Conservation (phyloP, 345 rosid genomes). For the Pugionium dolabratum region DNA sequence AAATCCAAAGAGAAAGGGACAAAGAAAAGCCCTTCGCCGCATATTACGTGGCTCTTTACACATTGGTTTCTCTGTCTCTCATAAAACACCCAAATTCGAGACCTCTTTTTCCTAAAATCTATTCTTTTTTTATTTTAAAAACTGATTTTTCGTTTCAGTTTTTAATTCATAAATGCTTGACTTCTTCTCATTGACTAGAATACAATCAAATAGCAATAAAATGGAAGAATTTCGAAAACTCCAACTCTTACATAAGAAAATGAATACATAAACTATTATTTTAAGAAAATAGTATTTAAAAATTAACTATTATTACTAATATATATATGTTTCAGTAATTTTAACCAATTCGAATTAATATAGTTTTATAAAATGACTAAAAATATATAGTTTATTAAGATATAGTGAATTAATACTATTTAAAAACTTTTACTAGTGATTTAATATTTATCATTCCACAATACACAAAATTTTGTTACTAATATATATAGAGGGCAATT, state of each 20-base stretch:
- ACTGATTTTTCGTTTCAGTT: not conserved
- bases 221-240: constrained; percentile 36
- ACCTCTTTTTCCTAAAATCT: constrained; percentile 40
- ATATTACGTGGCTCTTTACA: constrained; percentile 39
- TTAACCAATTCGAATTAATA: no score
- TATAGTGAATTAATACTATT: no score
- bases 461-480: no score
- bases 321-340: no score
- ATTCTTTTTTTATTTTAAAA: not conserved
- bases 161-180: constrained; percentile 26
- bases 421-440: no score
- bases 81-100: constrained; percentile 47
- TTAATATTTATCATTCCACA: no score
- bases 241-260: not conserved
- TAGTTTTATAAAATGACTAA: no score
- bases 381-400: no score
- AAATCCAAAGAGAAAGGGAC: constrained; percentile 38
- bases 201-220: constrained; percentile 26
- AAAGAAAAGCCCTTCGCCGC: constrained; percentile 35
- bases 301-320: no score
- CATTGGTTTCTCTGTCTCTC: constrained; percentile 36
- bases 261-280: no score
- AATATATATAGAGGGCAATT: no score
- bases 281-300: no score
- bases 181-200: constrained; percentile 28